Percentiles rank a stretch among this genome's conserved stretches.
Evolutionary conservation across 2,329 filamentous ascomycete species (phyloP).

Genomic region (Botrytis tulipae): DNA sequence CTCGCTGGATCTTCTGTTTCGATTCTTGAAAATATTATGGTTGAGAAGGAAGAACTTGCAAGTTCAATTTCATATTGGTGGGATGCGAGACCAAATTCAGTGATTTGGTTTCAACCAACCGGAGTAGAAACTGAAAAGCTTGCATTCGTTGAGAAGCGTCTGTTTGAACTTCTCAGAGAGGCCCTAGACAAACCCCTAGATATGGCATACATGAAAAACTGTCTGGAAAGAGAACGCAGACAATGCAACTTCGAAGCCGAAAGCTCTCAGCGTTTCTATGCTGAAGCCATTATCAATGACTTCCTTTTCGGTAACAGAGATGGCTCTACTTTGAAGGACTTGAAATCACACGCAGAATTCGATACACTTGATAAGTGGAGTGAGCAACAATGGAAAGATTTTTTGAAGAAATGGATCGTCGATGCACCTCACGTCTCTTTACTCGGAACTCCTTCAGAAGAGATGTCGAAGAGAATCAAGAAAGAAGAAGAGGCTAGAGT

Average conservation of each 20-base stretch:
- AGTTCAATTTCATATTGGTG: conserved; percentile 80
- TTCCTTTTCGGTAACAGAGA: conserved; percentile 87
- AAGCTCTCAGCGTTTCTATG: conserved; percentile 75
- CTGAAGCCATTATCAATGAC: conserved; percentile 83
- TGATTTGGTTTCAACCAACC: conserved; percentile 83
- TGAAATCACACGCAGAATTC: conserved; percentile 57
- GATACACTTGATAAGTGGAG: conserved; percentile 75
- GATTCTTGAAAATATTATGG: conserved; percentile 84
- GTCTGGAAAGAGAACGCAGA: conserved; percentile 75
- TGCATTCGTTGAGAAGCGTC: conserved; percentile 75
- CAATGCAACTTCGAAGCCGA: conserved; percentile 84
- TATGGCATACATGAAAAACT: conserved; percentile 86
- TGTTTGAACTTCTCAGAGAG: conserved; percentile 80
- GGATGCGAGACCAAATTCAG: conserved; percentile 74
- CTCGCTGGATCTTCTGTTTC: conserved; percentile 92
- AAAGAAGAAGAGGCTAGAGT: conserved; percentile 75
- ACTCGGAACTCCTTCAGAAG: conserved; percentile 79
- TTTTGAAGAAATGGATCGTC: conserved; percentile 78
- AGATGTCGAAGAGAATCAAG: conserved; percentile 78
- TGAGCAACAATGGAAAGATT: conserved; percentile 79
- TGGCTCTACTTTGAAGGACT: conserved; percentile 68
- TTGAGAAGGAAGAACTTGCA: conserved; percentile 89
- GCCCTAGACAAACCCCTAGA: conserved; percentile 79
- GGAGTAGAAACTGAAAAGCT: conserved; percentile 87
- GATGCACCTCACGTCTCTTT: conserved; percentile 86